These are phyloP conservation scores for Leccinum variicolor DNA, from an alignment of 768 basidiomycete genomes.

Conservation along the genomic window DNA sequence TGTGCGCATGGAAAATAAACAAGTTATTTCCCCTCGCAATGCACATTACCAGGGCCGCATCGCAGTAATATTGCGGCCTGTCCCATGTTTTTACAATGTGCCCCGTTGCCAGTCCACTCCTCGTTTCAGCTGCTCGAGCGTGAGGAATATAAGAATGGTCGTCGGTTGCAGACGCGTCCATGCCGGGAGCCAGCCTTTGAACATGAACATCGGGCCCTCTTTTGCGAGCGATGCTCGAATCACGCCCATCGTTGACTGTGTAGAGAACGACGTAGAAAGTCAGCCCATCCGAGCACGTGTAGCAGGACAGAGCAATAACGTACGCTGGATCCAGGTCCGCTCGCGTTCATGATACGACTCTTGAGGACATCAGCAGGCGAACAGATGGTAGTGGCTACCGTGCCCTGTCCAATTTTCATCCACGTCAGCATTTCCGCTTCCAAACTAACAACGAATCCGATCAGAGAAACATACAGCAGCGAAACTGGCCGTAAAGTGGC, in stretches of 20 bases:
- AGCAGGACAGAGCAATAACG: slow-evolving; percentile 23
- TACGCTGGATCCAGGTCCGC: slow-evolving; percentile 74
- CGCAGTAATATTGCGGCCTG: not conserved
- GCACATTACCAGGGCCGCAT: no score
- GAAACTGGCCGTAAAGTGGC: slow-evolving; percentile 85
- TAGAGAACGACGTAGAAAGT: not conserved
- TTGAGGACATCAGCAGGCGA: slow-evolving; percentile 88
- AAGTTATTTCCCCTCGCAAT: not conserved
- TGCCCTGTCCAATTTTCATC: slow-evolving; percentile 49
- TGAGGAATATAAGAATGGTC: slow-evolving; percentile 84
- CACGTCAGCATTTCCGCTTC: not conserved
- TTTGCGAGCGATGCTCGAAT: slow-evolving; percentile 64
- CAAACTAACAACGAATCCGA: not conserved
- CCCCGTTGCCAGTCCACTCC: slow-evolving; percentile 57
- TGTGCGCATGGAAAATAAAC: not conserved
- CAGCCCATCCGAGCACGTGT: not conserved
- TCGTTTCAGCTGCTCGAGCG: slow-evolving; percentile 78
- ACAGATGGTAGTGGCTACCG: slow-evolving; percentile 86
- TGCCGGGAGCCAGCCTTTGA: slow-evolving; percentile 88
- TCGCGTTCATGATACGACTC: slow-evolving; percentile 89
- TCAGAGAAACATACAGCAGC: slow-evolving; percentile 56
- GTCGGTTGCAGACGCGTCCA: slow-evolving; percentile 86
- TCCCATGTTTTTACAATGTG: slow-evolving; percentile 12
- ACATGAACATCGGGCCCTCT: slow-evolving; percentile 88
- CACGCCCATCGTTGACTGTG: slow-evolving; percentile 65